These are phyloP conservation scores for Volvox reticuliferus DNA, from an alignment of 139 green algal genomes.

Conservation along the genomic window DNA sequence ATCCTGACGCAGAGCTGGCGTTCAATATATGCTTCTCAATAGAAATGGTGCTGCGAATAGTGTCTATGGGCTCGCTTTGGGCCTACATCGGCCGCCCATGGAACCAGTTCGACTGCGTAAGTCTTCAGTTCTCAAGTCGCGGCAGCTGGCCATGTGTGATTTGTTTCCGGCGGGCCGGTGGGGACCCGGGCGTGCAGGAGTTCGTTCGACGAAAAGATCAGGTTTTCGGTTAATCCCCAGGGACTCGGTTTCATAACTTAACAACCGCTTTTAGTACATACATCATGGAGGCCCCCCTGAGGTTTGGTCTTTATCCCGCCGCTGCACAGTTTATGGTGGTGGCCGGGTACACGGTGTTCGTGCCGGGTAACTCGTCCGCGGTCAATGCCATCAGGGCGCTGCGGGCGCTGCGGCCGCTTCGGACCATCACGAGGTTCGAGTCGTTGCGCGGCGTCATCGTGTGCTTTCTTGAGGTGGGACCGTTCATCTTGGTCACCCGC, in stretches of 20 bases:
- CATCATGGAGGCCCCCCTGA: too few relatives aligned
- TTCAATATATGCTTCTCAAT: slow-evolving; percentile 82
- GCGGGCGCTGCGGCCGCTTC: slow-evolving; percentile 80
- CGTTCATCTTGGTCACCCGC: too few relatives aligned
- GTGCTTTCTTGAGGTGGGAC: slow-evolving; percentile 80
- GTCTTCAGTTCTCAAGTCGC: neutral
- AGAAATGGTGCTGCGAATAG: slow-evolving; percentile 76
- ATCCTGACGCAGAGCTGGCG: slow-evolving; percentile 64
- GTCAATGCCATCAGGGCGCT: slow-evolving; percentile 78
- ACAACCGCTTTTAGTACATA: too few relatives aligned
- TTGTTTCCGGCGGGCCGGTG: too few relatives aligned
- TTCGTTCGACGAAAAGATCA: too few relatives aligned
- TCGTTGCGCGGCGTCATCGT: slow-evolving; percentile 77
- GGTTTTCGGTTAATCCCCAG: too few relatives aligned
- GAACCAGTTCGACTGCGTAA: slow-evolving; percentile 67
- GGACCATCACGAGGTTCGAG: slow-evolving; percentile 87
- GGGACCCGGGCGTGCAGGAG: too few relatives aligned
- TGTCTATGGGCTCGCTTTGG: slow-evolving; percentile 62
- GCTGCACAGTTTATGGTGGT: slow-evolving; percentile 73
- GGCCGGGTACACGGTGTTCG: slow-evolving; percentile 71
- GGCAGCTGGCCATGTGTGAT: too few relatives aligned
- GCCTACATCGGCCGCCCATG: slow-evolving; percentile 72
- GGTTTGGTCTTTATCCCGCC: neutral
- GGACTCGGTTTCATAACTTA: too few relatives aligned
- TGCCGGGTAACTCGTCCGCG: slow-evolving; percentile 60